phyloP scores from a whole-genome alignment of 1,284 basidiomycete species.

The Cutaneotrichosporon spelunceum region DNA sequence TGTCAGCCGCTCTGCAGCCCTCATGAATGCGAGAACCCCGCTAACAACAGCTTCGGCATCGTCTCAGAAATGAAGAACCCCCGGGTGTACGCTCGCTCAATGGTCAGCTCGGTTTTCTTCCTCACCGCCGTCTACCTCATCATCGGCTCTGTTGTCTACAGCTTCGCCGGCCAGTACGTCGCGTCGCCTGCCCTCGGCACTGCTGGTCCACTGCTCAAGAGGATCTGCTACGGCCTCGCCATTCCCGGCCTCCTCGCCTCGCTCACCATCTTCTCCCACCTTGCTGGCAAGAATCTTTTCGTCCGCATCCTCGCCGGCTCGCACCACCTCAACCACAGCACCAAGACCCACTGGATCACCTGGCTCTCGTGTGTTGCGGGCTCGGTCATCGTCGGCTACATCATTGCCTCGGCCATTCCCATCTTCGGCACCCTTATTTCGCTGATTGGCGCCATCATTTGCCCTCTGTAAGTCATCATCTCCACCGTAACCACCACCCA shows the following conservation, averaged over 20 bases:
- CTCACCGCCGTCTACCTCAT: slow-evolving; percentile 38
- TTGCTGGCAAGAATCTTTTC: slow-evolving; percentile 62
- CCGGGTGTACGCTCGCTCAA: slow-evolving; percentile 30
- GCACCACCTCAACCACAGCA: slow-evolving; percentile 61
- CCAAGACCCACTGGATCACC: slow-evolving; percentile 58
- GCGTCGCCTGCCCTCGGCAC: slow-evolving; percentile 46
- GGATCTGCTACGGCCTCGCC: slow-evolving; percentile 45
- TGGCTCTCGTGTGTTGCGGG: slow-evolving; percentile 57
- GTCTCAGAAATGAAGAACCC: slow-evolving; percentile 48
- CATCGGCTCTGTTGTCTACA: slow-evolving; percentile 25
- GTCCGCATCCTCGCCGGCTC: slow-evolving; percentile 60
- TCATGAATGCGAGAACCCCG: neutral
- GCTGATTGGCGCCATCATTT: slow-evolving; percentile 35
- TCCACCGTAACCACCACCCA: too few species aligned
- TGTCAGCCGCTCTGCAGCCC: neutral
- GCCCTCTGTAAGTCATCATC: slow-evolving; percentile 16
- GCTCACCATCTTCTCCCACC: slow-evolving; percentile 38
- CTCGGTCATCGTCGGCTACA: slow-evolving; percentile 20
- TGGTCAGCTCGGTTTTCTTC: slow-evolving; percentile 35
- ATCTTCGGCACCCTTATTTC: slow-evolving; percentile 34
- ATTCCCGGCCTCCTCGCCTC: slow-evolving; percentile 43
- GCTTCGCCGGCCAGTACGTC: slow-evolving; percentile 22
- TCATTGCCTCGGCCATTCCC: slow-evolving; percentile 28
- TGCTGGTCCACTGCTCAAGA: slow-evolving; percentile 48
- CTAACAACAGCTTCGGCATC: slow-evolving; percentile 32